Evolutionary conservation across 441 rosid genomes (phyloP), one percentile per base, ranked within the genome.

Genomic region (Pelargonium fulgidum): DNA sequence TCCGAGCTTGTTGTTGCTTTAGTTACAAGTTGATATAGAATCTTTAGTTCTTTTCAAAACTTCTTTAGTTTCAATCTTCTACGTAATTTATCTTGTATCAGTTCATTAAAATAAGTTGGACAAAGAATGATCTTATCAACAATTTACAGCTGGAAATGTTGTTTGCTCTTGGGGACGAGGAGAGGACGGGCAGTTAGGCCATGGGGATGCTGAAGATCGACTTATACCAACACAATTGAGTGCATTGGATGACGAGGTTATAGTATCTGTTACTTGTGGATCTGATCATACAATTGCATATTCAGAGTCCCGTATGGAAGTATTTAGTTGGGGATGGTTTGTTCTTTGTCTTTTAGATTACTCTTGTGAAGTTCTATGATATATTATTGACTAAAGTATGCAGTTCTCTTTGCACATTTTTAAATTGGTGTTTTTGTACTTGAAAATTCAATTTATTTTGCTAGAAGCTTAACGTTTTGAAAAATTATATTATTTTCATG

Each of bases 111-210:
- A 36, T 39, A 39, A 39, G 42, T 39, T 47, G 33, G 64, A 71
- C 59, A 33, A 62, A 58, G n/a, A 36, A 6, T 50, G 33, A 65
- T 59, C 56, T 59, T 62, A 36, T 67, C 69, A 33, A 36, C 42
- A 19, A 65, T 72, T 70, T 80, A 48, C 86, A 94, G 99, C 97
- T 83, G 99, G 91, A 70, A 84, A 86, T 78, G 75, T 85, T 52
- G 87, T 94, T 72, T 94, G 99, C 80, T 84, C 99, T 6, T 92
- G 96, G 98, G 99, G 99, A 65, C 73, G 99, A 80, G 99, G 99
- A 45, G 99, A 92, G 74, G 99, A 94, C 80, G 99, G 99, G 64
- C 99, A 92, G 72, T 81, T 94, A 77, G 99, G 99, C 48, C 97
- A 80, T 68, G 99, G 99, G 47, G 98, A 92, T 82, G 97, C 97